phyloP scores from a whole-genome alignment of 768 basidiomycete species.

The Boletus edulis region DNA sequence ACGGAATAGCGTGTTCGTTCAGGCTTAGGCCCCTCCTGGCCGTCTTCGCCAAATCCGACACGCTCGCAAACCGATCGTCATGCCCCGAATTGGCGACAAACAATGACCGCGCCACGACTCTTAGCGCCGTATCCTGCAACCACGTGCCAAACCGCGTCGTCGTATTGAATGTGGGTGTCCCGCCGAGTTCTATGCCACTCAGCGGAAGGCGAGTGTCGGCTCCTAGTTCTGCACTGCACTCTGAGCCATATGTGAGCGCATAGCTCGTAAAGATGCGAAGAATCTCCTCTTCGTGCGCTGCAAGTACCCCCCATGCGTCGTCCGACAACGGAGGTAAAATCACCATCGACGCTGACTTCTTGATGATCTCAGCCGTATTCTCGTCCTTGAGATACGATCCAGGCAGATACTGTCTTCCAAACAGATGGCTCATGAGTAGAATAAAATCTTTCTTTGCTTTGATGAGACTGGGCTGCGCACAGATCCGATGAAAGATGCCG shows the following conservation, averaged over 20 bases:
- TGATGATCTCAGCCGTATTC: constrained; percentile 34
- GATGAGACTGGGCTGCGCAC: constrained; percentile 37
- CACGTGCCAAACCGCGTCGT: constrained; percentile 32
- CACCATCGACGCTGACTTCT: constrained; percentile 54
- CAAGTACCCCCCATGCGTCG: constrained; percentile 40
- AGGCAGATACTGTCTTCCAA: constrained; percentile 58
- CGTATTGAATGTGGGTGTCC: constrained; percentile 1
- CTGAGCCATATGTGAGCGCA: constrained; percentile 46
- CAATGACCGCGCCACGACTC: constrained; percentile 46
- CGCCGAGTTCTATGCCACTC: constrained; percentile 33
- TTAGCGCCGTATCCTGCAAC: constrained; percentile 39
- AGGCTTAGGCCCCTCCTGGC: constrained; percentile 53
- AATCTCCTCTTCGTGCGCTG: constrained; percentile 47
- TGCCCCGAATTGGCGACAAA: constrained; percentile 73
- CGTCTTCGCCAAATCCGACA: constrained; percentile 52
- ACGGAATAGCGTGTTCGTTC: constrained; percentile 60
- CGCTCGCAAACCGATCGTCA: constrained; percentile 48
- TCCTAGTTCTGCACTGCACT: constrained; percentile 38
- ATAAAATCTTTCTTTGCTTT: constrained; percentile 51
- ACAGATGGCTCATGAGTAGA: constrained; percentile 60
- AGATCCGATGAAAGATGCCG: constrained; percentile 59
- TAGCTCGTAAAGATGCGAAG: constrained; percentile 55
- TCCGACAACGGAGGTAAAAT: constrained; percentile 49
- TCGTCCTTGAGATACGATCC: constrained; percentile 38
- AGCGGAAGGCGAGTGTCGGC: constrained; percentile 49